Evolutionary conservation across 192 early-diverging fungal genomes (phyloP).

Genomic region (Coemansia sp.): DNA sequence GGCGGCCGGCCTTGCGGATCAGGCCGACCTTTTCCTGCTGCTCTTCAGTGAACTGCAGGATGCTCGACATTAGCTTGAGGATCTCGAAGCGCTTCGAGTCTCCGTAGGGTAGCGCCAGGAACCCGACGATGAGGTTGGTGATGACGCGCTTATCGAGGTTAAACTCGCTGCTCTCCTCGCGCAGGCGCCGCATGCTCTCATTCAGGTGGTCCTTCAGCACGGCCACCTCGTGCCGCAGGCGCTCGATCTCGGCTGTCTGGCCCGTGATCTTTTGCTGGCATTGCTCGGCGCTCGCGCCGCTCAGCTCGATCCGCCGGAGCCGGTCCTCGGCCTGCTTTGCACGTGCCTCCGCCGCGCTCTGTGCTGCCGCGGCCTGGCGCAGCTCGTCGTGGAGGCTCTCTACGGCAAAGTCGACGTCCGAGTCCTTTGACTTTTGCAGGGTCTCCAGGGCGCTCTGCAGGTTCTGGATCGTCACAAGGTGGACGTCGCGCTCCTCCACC

Average conservation of each 20-base stretch:
- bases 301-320: constrained; percentile 19
- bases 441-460: constrained; percentile 82
- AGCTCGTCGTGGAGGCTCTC: constrained; percentile 50
- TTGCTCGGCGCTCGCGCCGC: constrained; percentile 47
- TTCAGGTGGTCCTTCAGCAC: constrained; percentile 85
- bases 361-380: constrained; percentile 32
- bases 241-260: constrained; percentile 50
- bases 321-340: constrained; percentile 36
- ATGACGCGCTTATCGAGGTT: constrained; percentile 82
- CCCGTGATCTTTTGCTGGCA: constrained; percentile 49
- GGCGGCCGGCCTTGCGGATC: constrained; percentile 55
- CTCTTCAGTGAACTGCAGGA: constrained; percentile 81
- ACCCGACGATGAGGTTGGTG: constrained; percentile 84
- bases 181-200: constrained; percentile 85
- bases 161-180: constrained; percentile 70
- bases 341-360: constrained; percentile 54
- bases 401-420: constrained; percentile 57
- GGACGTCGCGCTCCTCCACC: constrained; percentile 54
- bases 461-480: constrained; percentile 64
- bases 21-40: constrained; percentile 81
- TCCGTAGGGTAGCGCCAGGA: constrained; percentile 76
- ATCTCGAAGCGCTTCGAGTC: constrained; percentile 91
- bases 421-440: constrained; percentile 74
- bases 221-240: constrained; percentile 50
- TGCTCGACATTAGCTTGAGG: constrained; percentile 80